Percentiles rank a stretch among this genome's conserved stretches.
phyloP scores from a whole-genome alignment of 306 rosid species.

The Alnus glutinosa region DNA sequence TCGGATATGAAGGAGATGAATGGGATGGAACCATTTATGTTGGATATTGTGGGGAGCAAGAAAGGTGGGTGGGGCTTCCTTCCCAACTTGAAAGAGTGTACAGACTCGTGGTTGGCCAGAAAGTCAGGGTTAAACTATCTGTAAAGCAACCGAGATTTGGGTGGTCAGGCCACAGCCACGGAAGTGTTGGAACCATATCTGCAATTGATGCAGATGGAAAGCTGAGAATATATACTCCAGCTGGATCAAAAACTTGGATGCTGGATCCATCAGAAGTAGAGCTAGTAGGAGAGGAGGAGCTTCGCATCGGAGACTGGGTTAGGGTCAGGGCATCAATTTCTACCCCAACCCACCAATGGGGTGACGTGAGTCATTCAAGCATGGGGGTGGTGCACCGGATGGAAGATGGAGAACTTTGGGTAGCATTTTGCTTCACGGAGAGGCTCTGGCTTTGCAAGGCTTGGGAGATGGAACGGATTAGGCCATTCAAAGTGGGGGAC shows the following conservation, averaged over 20 bases:
- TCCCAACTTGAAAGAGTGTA: constrained; percentile 67
- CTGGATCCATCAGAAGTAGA: constrained; percentile 92
- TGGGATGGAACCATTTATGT: constrained; percentile 75
- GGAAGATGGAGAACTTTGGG: constrained; percentile 84
- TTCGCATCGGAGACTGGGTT: constrained; percentile 86
- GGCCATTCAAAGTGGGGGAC: constrained; percentile 80
- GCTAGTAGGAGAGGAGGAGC: constrained; percentile 75
- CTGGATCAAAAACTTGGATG: constrained; percentile 93
- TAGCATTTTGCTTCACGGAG: constrained; percentile 80
- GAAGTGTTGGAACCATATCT: constrained; percentile 73
- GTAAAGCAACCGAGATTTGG: constrained; percentile 89
- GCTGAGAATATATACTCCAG: constrained; percentile 86
- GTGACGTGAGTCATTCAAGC: constrained; percentile 87
- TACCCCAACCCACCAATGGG: constrained; percentile 96
- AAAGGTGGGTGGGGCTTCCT: constrained; percentile 84
- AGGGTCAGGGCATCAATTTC: constrained; percentile 74
- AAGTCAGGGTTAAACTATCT: constrained; percentile 64
- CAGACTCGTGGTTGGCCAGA: constrained; percentile 77
- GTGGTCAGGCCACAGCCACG: constrained; percentile 90
- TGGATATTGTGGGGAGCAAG: constrained; percentile 94
- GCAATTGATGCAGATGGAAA: constrained; percentile 93
- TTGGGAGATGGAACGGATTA: constrained; percentile 70
- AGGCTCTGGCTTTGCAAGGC: constrained; percentile 92
- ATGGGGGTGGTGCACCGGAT: constrained; percentile 86
- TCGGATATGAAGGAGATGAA: constrained; percentile 74